These are phyloP conservation scores for Penicillium subrubescens DNA, from an alignment of 495 filamentous ascomycete genomes.

Conservation along the genomic window DNA sequence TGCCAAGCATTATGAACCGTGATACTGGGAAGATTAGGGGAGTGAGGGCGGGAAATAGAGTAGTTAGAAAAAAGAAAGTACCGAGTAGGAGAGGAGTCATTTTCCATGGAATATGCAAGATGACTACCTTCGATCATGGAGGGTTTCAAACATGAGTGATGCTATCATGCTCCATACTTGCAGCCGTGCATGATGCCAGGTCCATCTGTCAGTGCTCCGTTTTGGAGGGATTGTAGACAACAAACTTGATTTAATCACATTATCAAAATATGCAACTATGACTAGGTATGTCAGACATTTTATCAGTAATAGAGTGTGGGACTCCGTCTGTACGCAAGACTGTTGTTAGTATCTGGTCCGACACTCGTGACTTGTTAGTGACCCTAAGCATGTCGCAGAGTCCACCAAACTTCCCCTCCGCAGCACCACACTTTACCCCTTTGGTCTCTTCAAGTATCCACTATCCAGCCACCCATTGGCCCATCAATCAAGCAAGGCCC, in stretches of 20 bases:
- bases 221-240: background rate
- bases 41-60: background rate
- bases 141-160: background rate
- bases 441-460: slow-evolving; percentile 6
- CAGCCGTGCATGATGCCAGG: background rate
- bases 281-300: background rate
- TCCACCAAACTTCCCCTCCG: background rate
- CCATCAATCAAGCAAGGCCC: slow-evolving; percentile 13
- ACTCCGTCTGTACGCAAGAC: too few species aligned
- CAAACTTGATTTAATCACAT: background rate
- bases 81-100: too few species aligned
- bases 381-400: background rate
- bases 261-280: background rate
- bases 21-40: background rate
- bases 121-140: background rate
- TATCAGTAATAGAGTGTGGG: too few species aligned
- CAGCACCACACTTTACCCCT: background rate
- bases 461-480: slow-evolving; percentile 14
- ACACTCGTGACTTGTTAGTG: background rate
- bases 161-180: background rate
- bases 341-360: background rate
- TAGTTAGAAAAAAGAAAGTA: background rate
- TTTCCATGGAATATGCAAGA: background rate
- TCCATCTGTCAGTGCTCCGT: background rate
- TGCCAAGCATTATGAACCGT: slow-evolving; percentile 9